A percentile compares a stretch with the other conserved stretches of the same genome.
Conservation (phyloP, 2,329 filamentous ascomycete species). For the Macrophomina phaseolina region DNA sequence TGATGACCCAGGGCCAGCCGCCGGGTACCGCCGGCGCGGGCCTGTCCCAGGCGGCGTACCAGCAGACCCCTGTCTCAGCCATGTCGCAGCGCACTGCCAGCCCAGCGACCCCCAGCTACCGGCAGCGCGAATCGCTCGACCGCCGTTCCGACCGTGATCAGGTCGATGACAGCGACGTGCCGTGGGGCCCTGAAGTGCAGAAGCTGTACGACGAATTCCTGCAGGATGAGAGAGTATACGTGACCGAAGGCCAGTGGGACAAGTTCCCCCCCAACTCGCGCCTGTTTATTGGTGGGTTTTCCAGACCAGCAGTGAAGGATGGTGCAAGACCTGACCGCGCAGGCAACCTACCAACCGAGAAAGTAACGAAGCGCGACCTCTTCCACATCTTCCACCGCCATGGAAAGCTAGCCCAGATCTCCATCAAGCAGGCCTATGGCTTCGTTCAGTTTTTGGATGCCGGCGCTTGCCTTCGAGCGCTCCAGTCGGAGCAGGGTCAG, state of each 20-base stretch:
- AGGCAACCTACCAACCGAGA: slow-evolving; percentile 92
- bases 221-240: slow-evolving; percentile 74
- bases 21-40: slow-evolving; percentile 27
- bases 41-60: slow-evolving; percentile 26
- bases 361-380: slow-evolving; percentile 90
- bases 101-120: slow-evolving; percentile 38
- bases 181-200: slow-evolving; percentile 65
- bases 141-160: slow-evolving; percentile 35
- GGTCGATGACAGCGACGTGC: slow-evolving; percentile 53
- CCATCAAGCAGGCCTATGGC: slow-evolving; percentile 94
- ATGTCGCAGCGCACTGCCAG: slow-evolving; percentile 36
- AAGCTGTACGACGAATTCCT: slow-evolving; percentile 75
- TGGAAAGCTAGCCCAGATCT: slow-evolving; percentile 89
- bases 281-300: slow-evolving; percentile 75
- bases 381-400: slow-evolving; percentile 89
- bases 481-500: slow-evolving; percentile 78
- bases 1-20: slow-evolving; percentile 32
- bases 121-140: slow-evolving; percentile 37
- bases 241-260: slow-evolving; percentile 80
- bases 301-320: slow-evolving; percentile 16
- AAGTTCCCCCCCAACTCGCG: slow-evolving; percentile 78
- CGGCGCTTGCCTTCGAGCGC: slow-evolving; percentile 73
- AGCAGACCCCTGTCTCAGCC: slow-evolving; percentile 30
- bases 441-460: slow-evolving; percentile 92
- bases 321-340: slow-evolving; percentile 27